These are phyloP conservation scores for Umbellularia californica DNA, from an alignment of 164 flowering plant genomes.

Conservation along the genomic window DNA sequence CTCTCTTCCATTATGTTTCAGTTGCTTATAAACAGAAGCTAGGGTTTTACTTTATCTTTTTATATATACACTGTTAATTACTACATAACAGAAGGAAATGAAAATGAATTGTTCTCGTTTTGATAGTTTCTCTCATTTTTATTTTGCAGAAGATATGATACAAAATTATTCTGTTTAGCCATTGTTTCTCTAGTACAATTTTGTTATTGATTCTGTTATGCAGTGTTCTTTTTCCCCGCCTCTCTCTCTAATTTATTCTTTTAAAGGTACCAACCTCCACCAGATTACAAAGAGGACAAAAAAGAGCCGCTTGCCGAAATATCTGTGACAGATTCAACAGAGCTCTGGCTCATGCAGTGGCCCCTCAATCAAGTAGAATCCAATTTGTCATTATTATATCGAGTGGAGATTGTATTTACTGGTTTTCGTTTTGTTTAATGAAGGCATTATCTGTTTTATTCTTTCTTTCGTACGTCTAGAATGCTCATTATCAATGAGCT, in stretches of 20 bases:
- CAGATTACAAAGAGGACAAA: conserved; percentile 27
- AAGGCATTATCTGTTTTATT: neutral
- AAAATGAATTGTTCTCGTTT: neutral
- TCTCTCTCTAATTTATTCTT: neutral
- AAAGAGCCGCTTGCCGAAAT: conserved; percentile 36
- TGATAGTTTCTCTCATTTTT: neutral
- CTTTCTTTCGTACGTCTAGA: neutral
- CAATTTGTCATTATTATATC: neutral
- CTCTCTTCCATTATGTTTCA: neutral
- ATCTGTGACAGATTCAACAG: conserved; percentile 32
- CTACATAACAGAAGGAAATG: no score
- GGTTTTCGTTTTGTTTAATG: neutral
- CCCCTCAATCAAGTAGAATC: conserved; percentile 32
- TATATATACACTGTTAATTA: neutral
- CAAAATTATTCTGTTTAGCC: neutral
- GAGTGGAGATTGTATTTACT: neutral
- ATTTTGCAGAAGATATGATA: neutral
- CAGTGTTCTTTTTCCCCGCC: neutral
- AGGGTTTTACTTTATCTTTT: neutral
- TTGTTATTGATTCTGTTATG: neutral
- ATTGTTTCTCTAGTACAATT: neutral
- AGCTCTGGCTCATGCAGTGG: conserved; percentile 53
- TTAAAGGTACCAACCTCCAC: conserved; percentile 26
- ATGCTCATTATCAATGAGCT: neutral
- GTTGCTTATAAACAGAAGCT: neutral